Evolutionary conservation across 257 asterid species (phyloP).

Genomic region (Datura wrightii): DNA sequence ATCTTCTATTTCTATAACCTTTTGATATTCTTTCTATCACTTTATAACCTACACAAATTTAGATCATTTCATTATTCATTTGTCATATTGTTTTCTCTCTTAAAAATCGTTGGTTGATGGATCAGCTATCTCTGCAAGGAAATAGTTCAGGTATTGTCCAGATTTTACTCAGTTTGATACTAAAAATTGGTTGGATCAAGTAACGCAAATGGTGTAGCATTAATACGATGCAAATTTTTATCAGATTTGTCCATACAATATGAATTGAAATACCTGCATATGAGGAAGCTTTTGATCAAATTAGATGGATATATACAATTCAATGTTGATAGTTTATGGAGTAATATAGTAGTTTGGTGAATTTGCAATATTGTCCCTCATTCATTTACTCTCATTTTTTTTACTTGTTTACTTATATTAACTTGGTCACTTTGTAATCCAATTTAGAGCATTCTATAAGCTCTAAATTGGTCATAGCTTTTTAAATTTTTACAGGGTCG

Average conservation of each 20-base stretch:
- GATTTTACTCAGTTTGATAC: not conserved
- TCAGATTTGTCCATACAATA: not conserved
- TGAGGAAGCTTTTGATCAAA: not conserved
- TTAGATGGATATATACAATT: not conserved
- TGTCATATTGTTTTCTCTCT: not conserved
- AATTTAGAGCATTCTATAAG: no score
- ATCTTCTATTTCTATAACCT: not conserved
- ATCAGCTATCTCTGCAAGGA: not conserved
- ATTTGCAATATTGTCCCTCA: not conserved
- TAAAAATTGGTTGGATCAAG: conserved; percentile 10
- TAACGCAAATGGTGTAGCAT: not conserved
- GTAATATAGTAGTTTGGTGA: not conserved
- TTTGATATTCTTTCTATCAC: not conserved
- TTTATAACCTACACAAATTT: not conserved
- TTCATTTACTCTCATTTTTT: not conserved
- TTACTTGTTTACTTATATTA: not conserved
- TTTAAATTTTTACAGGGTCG: no score
- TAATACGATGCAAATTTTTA: no score
- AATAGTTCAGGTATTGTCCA: not conserved
- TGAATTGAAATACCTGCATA: not conserved
- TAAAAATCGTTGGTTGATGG: not conserved
- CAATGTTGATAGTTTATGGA: not conserved
- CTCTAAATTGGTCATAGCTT: no score
- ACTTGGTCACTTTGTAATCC: not conserved
- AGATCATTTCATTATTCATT: not conserved